Conservation (phyloP, 345 rosid species). For the Ricinus communis region DNA sequence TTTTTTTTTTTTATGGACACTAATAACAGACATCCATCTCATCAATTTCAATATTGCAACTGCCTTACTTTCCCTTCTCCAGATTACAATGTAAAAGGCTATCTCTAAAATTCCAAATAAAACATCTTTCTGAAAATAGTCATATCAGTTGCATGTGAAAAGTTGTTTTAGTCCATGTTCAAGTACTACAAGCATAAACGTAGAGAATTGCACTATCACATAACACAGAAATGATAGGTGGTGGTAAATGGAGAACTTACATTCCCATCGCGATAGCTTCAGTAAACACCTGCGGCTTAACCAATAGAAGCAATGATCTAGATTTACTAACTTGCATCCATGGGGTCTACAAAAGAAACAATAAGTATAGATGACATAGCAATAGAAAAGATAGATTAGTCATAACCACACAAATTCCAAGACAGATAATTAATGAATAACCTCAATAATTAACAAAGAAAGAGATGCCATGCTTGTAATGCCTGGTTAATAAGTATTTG, state of each 20-base stretch:
- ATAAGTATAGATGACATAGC: neutral
- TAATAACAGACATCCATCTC: neutral
- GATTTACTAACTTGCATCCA: conserved; percentile 40
- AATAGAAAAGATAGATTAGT: neutral
- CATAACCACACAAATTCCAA: neutral
- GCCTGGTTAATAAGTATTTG: too few species aligned
- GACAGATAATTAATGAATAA: neutral
- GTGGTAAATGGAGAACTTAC: conserved; percentile 24
- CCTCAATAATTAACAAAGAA: neutral
- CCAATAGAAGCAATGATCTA: conserved; percentile 30
- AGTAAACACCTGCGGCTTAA: conserved; percentile 23
- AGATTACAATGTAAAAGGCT: neutral
- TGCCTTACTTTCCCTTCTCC: neutral
- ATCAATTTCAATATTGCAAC: neutral
- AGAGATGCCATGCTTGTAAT: neutral
- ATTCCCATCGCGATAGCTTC: conserved; percentile 31
- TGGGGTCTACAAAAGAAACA: conserved; percentile 20
- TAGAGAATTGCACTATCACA: neutral
- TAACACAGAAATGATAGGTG: neutral
- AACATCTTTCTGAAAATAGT: neutral
- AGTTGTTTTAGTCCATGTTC: neutral
- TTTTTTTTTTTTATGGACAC: too few species aligned
- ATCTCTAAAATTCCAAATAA: neutral
- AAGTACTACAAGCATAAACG: neutral
- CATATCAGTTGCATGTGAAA: neutral